Conservation (phyloP, 345 rosid species). For the Euclidium syriacum region DNA sequence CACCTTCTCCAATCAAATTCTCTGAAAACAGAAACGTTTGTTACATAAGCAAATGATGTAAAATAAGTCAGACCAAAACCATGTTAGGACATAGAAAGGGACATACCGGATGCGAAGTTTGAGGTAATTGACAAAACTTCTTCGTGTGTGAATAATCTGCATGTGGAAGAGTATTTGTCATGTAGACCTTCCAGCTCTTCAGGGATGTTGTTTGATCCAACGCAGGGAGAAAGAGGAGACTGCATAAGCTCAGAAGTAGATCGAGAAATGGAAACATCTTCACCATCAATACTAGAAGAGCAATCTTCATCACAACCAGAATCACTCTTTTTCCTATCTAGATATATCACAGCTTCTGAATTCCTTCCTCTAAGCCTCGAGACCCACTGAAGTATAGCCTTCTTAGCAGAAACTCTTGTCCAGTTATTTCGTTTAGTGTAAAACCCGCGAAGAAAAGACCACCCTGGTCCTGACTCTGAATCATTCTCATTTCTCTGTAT, state of each 20-base stretch:
- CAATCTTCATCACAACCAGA: slow-evolving; percentile 32
- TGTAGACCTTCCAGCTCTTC: slow-evolving; percentile 60
- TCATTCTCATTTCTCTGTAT: slow-evolving; percentile 29
- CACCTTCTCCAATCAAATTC: slow-evolving; percentile 89
- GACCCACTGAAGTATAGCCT: slow-evolving; percentile 43
- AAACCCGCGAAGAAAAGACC: slow-evolving; percentile 53
- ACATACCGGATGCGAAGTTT: slow-evolving; percentile 63
- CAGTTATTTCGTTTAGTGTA: slow-evolving; percentile 31
- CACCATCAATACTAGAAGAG: slow-evolving; percentile 42
- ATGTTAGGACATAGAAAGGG: background rate
- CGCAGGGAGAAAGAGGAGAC: slow-evolving; percentile 42
- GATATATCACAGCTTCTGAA: slow-evolving; percentile 55
- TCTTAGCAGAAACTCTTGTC: slow-evolving; percentile 45
- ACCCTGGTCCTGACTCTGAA: slow-evolving; percentile 42
- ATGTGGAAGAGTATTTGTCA: slow-evolving; percentile 67
- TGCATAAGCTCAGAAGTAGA: slow-evolving; percentile 30
- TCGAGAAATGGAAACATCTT: slow-evolving; percentile 49
- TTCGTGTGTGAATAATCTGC: slow-evolving; percentile 73
- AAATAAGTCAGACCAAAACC: slow-evolving; percentile 4
- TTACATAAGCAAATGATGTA: background rate
- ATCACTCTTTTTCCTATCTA: slow-evolving; percentile 50
- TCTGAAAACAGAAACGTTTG: slow-evolving; percentile 42
- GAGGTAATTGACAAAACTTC: slow-evolving; percentile 71
- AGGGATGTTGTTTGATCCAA: slow-evolving; percentile 35
- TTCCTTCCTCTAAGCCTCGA: slow-evolving; percentile 44